Conservation (phyloP, 805 yeast genomes). For the Kodamaea hsintzibuensis region DNA sequence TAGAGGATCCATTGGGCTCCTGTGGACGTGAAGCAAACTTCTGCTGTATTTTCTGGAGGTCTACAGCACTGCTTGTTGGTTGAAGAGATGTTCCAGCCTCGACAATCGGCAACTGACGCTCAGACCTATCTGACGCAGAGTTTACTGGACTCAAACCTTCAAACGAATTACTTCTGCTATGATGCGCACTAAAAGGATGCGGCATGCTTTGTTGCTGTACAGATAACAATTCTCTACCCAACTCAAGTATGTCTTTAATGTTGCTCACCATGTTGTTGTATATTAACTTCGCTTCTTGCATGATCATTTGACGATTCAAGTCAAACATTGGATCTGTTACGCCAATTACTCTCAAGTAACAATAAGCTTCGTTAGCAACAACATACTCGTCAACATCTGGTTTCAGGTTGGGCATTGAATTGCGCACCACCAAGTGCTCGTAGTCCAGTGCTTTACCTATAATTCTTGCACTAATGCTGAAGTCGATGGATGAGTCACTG, state of each 20-base stretch:
- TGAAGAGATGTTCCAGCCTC: constrained; percentile 4
- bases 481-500: constrained; percentile 29
- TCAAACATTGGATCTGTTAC: constrained; percentile 26
- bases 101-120: background rate
- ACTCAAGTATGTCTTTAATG: constrained; percentile 28
- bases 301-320: constrained; percentile 29
- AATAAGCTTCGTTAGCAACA: constrained; percentile 29
- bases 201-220: constrained; percentile 1
- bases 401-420: constrained; percentile 15
- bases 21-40: constrained; percentile 17
- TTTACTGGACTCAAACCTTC: background rate
- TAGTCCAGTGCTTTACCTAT: constrained; percentile 38
- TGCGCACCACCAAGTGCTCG: constrained; percentile 17
- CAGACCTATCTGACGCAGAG: background rate
- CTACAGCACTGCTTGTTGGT: constrained; percentile 24
- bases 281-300: constrained; percentile 36
- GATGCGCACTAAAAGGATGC: background rate
- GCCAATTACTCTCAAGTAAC: constrained; percentile 27
- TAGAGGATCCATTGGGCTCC: constrained; percentile 4
- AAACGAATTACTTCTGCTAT: background rate
- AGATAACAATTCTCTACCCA: constrained; percentile 23
- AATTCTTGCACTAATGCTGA: constrained; percentile 36
- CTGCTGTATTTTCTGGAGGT: constrained; percentile 31
- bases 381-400: constrained; percentile 29
- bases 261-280: constrained; percentile 27